Base-by-base conservation (phyloP, 371 early-diverging fungal species). In the Apophysomyces ossiformis region DNA sequence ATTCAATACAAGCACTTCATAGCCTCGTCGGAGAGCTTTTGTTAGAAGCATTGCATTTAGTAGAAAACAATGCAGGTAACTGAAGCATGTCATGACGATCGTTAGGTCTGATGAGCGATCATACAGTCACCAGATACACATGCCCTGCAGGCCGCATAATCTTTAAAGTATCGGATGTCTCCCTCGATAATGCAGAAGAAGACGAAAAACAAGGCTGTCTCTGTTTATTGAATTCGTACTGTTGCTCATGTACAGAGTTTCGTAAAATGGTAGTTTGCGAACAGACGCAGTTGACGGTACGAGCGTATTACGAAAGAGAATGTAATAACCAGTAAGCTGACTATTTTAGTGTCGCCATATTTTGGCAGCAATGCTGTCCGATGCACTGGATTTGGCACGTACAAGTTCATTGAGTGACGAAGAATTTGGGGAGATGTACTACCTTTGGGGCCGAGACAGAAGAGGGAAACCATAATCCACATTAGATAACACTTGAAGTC, bases 351-450 rank as follows among this genome's bases (percentile, higher is more conserved):
- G 46, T 13, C 46, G 46, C 6, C 46, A 45, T 13, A 45, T 45
- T 13, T 45, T 45, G 46, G 46, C 46, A 45, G 46, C 46, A 6
- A 45, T 45, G 46, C 13, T 45, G 16, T 45, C 46, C 6, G 16
- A 45, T 45, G 46, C 46, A 16, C 2, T 45, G 13, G 46, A 13
- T 45, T 5, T 45, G 2, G 46, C 46, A 6, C n/a, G 6, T 6
- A 45, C 46, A 13, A 13, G 16, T 1, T 13, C 46, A 16, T 12
- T 45, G 13, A 18, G 46, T 4, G 46, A 45, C 16, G 46, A 45
- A 45, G 46, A 45, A 45, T 45, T n/a, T 45, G 46, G n/a, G 16
- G 46, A 45, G 46, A 45, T 13, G 46, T 45, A 45, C 13, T 45
- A 45, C 16, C 46, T 26, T 26, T 26, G 32, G 32, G 32, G 32